A percentile compares a stretch with the other conserved stretches of the same genome.
phyloP scores from a whole-genome alignment of 495 filamentous ascomycete genomes.

The Aspergillus ostianus region DNA sequence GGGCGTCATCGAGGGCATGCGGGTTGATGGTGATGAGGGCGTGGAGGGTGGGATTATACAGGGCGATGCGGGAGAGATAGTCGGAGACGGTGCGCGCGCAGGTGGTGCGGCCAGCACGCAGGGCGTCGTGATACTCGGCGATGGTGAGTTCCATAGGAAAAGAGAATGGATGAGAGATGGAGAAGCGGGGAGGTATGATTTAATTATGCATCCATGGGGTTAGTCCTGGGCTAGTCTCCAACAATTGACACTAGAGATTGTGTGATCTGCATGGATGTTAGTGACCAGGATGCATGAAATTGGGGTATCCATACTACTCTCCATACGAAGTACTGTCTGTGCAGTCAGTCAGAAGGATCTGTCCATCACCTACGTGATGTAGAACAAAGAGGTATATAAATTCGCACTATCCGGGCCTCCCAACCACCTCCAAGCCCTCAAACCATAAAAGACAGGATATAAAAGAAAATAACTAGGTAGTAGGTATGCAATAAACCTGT shows the following conservation, averaged over 20 bases:
- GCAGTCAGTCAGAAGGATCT: no score
- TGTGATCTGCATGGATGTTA: background rate
- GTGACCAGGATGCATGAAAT: background rate
- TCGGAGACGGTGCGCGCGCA: constrained; percentile 52
- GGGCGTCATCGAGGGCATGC: constrained; percentile 46
- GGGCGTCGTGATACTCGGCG: constrained; percentile 47
- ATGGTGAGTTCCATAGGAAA: constrained; percentile 53
- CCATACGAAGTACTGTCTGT: no score
- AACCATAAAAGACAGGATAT: background rate
- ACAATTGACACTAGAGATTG: background rate
- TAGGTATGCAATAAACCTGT: background rate
- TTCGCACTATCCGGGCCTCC: background rate
- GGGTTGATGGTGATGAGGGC: constrained; percentile 55
- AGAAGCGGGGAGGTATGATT: background rate
- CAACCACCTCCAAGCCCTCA: background rate
- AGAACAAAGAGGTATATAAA: background rate
- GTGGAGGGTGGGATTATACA: constrained; percentile 55
- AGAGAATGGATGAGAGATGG: background rate
- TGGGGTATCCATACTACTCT: background rate
- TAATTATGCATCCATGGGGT: background rate
- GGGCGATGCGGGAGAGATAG: constrained; percentile 55
- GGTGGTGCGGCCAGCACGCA: constrained; percentile 46
- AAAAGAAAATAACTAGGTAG: background rate
- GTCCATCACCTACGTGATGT: background rate
- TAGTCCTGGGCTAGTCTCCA: background rate